Percentiles rank a stretch among this genome's conserved stretches.
Evolutionary conservation across 2,329 filamentous ascomycete species (phyloP).

Genomic region (Nakataea oryzae): DNA sequence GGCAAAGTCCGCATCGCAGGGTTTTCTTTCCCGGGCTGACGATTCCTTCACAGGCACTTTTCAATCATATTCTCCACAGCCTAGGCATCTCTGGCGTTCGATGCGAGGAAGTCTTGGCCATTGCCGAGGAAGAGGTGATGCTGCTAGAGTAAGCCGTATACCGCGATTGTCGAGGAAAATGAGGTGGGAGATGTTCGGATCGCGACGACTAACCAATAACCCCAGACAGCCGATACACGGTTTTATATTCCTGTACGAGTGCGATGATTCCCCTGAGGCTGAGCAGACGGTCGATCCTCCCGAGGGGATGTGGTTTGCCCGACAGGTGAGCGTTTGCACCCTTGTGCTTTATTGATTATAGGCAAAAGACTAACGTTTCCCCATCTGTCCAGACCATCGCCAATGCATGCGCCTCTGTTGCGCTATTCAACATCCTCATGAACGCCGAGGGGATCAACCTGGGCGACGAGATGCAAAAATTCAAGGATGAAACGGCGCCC

Average conservation of each 20-base stretch:
- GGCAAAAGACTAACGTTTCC: conserved; percentile 7
- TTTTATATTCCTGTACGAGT: conserved; percentile 82
- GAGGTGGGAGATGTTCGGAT: not conserved
- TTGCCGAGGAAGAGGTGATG: conserved; percentile 58
- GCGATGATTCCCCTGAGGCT: conserved; percentile 38
- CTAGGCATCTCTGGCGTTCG: conserved; percentile 66
- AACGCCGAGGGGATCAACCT: conserved; percentile 60
- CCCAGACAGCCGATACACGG: conserved; percentile 64
- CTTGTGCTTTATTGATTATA: not conserved
- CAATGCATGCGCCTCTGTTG: conserved; percentile 87
- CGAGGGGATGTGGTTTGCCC: conserved; percentile 79
- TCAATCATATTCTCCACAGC: conserved; percentile 73
- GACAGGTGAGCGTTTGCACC: conserved; percentile 49
- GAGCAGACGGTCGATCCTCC: conserved; percentile 43
- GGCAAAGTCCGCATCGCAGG: no score
- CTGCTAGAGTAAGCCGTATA: conserved; percentile 48
- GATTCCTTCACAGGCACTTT: conserved; percentile 51
- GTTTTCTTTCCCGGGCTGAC: not conserved
- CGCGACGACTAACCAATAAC: conserved; percentile 1
- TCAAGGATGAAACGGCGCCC: conserved; percentile 60
- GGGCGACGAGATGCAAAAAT: conserved; percentile 57
- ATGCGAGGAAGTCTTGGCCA: conserved; percentile 63
- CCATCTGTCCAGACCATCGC: conserved; percentile 48
- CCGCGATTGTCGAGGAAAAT: not conserved
- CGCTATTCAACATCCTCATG: conserved; percentile 87